These are phyloP conservation scores for Dissophora globulifera DNA, from an alignment of 192 early-diverging fungal genomes.

Conservation along the genomic window DNA sequence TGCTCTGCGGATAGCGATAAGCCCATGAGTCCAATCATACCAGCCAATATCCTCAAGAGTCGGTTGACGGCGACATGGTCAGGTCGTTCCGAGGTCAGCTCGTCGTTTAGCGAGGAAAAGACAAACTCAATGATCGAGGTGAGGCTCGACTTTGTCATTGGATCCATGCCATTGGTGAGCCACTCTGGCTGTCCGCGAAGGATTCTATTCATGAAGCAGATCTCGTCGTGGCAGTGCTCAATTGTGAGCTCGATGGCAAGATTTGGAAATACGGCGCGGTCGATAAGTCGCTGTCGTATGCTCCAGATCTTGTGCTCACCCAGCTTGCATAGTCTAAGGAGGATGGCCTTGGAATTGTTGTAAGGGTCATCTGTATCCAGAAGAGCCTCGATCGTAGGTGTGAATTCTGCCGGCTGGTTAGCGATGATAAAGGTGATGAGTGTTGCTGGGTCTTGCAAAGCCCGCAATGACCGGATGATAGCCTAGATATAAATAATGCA, in stretches of 20 bases:
- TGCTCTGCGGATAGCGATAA: constrained; percentile 28
- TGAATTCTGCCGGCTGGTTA: constrained; percentile 29
- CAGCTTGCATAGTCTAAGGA: constrained; percentile 39
- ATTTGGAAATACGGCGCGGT: constrained; percentile 30
- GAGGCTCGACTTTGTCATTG: constrained; percentile 32
- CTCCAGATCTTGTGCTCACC: constrained; percentile 39
- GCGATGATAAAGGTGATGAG: constrained; percentile 28
- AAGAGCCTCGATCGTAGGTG: constrained; percentile 21
- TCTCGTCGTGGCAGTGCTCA: constrained; percentile 51
- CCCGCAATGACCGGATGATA: constrained; percentile 9
- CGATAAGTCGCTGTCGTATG: constrained; percentile 35
- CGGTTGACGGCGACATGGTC: constrained; percentile 32
- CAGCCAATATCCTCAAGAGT: constrained; percentile 37
- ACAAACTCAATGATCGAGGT: constrained; percentile 48
- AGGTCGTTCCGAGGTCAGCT: constrained; percentile 16
- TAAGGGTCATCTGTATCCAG: background rate
- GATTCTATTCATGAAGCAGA: constrained; percentile 47
- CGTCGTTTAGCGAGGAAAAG: constrained; percentile 48
- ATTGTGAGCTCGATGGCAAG: constrained; percentile 45
- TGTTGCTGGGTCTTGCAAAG: constrained; percentile 20
- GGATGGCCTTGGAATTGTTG: constrained; percentile 21
- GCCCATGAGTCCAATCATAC: constrained; percentile 46
- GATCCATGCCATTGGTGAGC: constrained; percentile 30
- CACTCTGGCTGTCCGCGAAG: constrained; percentile 44
- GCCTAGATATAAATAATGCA: constrained; percentile 4